Evolutionary conservation across 208 protist genomes (phyloP), one percentile per base, ranked within the genome.

Genomic region (Tritrichomonas musculus): DNA sequence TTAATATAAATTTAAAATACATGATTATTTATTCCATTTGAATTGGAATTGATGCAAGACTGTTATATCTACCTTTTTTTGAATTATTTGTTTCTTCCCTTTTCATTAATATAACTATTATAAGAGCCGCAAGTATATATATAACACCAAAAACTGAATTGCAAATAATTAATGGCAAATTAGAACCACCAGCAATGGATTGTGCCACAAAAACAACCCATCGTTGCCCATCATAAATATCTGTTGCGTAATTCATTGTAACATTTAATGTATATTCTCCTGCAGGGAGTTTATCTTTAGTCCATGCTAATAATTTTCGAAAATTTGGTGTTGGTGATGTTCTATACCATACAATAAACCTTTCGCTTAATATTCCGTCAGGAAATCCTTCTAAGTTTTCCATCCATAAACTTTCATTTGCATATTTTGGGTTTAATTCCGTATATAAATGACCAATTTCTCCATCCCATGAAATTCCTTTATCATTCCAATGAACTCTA

Each of bases 331-430:
- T 60, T 41, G 77, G 47, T 33, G 47, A 41, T 47, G 77, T 30
- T 88, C 77, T 88, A 41, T 57, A 57, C 77, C 77, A 88, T 39
- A 88, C 77, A 88, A 88, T 88, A 20, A 88, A 88, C 11, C 57
- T 41, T 33, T 88, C 47, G 30, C 57, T 57, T 39, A 47, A 57
- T n/a, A 39, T n/a, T 9, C 39, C 47, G 2, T 47, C 77, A 22
- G 77, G 77, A 39, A 88, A 88, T 25, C n/a, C 41, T 41, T 53
- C 47, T 9, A 20, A 57, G 8, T 53, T 57, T 20, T 77, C 69
- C 3, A 88, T 22, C 47, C 41, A 88, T 50, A 47, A 39, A 27
- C 44, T 47, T 13, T 27, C n/a, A 1, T 39, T 27, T 9, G 1
- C 57, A 36, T 88, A 88, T 1, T 36, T 39, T 0, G 14, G n/a